phyloP scores from a whole-genome alignment of 495 filamentous ascomycete genomes.

The Podospora anserina region DNA sequence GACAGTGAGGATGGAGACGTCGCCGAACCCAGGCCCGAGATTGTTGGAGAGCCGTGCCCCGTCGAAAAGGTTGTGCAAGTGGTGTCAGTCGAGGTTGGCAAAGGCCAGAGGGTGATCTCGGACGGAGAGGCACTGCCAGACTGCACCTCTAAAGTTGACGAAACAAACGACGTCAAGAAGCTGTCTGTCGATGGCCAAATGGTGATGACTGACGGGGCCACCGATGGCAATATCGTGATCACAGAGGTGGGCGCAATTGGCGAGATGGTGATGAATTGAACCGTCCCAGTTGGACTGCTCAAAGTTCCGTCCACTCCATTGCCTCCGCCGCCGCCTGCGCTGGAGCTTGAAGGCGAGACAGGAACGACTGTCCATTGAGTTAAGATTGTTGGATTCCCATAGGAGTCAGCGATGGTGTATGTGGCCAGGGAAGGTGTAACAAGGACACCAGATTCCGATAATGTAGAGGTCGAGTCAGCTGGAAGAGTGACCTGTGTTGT shows the following conservation, averaged over 20 bases:
- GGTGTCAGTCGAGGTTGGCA: constrained; percentile 1
- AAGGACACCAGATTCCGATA: neutral
- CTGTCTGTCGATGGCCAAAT: neutral
- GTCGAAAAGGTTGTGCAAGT: constrained; percentile 13
- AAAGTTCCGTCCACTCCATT: neutral
- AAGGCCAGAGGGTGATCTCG: constrained; percentile 13
- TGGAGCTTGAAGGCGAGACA: neutral
- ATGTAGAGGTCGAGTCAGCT: constrained; percentile 1
- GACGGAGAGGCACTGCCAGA: constrained; percentile 7
- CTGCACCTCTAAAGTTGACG: constrained; percentile 15
- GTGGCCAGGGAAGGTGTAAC: constrained; percentile 22
- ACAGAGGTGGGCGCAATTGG: neutral
- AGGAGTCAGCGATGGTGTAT: constrained; percentile 22
- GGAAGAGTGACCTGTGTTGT: constrained; percentile 23
- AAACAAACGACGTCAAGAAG: neutral
- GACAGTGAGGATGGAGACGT: neutral
- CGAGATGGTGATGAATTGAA: neutral
- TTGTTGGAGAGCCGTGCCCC: neutral
- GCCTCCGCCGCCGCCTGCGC: neutral
- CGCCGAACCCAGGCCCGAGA: neutral
- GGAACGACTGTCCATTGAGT: constrained; percentile 22
- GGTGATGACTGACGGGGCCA: neutral
- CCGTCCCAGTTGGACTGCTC: neutral
- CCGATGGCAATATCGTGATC: neutral
- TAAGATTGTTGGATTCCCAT: constrained; percentile 19